phyloP scores from a whole-genome alignment of 306 rosid species.

The Cotoneaster glaucophyllus region DNA sequence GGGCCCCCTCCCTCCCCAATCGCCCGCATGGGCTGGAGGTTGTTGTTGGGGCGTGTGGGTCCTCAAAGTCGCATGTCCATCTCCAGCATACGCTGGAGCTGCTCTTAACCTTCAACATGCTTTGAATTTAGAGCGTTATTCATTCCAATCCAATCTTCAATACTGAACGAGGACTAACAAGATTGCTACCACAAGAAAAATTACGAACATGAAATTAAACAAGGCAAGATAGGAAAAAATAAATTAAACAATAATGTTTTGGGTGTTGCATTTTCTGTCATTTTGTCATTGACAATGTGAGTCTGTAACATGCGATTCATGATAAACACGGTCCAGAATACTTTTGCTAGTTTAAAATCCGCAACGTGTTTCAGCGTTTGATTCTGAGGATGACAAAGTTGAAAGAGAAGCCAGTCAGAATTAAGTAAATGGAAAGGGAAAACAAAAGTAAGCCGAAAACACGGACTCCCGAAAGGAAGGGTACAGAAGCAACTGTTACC shows the following conservation, averaged over 20 bases:
- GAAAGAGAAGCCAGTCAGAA: not conserved
- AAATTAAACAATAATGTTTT: not conserved
- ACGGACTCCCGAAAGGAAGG: not conserved
- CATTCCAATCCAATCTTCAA: not conserved
- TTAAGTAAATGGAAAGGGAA: not conserved
- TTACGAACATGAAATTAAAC: not conserved
- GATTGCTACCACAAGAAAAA: not conserved
- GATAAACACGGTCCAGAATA: not conserved
- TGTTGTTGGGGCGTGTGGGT: no score
- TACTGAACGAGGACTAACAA: not conserved
- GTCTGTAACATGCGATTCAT: not conserved
- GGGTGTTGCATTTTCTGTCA: not conserved
- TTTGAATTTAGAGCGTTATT: not conserved
- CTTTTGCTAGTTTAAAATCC: not conserved
- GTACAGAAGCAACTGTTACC: not conserved
- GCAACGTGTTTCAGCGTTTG: not conserved
- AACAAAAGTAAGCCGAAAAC: not conserved
- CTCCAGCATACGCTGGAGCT: no score
- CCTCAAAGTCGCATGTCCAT: no score
- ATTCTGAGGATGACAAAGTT: slow-evolving; percentile 1
- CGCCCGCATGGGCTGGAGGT: no score
- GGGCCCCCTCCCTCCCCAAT: no score
- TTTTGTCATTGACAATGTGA: not conserved
- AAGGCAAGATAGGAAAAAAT: not conserved
- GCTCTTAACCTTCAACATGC: not conserved